Conservation (phyloP, 768 basidiomycete genomes). For the Lactarius evosmus region DNA sequence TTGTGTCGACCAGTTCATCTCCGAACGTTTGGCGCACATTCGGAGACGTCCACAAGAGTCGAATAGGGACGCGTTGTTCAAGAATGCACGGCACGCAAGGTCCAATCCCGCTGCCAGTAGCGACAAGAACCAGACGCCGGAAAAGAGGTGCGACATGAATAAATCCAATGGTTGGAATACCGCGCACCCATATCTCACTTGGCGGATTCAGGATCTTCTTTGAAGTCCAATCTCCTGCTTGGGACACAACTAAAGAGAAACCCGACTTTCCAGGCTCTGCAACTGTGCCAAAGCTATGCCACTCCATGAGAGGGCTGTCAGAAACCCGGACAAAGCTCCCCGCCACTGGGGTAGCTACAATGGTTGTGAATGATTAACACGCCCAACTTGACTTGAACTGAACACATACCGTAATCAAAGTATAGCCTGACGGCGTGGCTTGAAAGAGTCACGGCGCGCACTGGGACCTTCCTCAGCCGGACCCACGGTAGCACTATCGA, state of each 20-base stretch:
- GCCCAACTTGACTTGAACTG: not conserved
- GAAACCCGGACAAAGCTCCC: constrained; percentile 39
- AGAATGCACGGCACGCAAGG: constrained; percentile 57
- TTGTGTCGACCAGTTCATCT: constrained; percentile 53
- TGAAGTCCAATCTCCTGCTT: constrained; percentile 58
- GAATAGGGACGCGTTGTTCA: constrained; percentile 48
- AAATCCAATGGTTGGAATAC: constrained; percentile 54
- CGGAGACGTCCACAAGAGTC: constrained; percentile 61
- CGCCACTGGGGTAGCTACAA: constrained; percentile 34
- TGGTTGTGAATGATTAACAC: constrained; percentile 28
- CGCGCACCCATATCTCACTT: constrained; percentile 54
- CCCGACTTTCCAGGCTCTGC: constrained; percentile 38
- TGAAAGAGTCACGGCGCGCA: constrained; percentile 51
- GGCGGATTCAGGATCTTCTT: constrained; percentile 54
- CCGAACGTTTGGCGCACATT: constrained; percentile 61
- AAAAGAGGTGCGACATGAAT: constrained; percentile 54
- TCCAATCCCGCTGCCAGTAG: constrained; percentile 57
- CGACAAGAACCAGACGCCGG: constrained; percentile 53
- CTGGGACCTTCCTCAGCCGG: constrained; percentile 54
- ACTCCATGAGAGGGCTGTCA: constrained; percentile 50
- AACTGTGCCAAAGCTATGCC: constrained; percentile 58
- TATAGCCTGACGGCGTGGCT: constrained; percentile 56
- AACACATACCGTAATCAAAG: constrained; percentile 52
- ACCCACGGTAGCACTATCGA: constrained; percentile 61
- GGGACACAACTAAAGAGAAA: constrained; percentile 55